phyloP scores from a whole-genome alignment of 1,284 basidiomycete genomes.

The Phlebopus sp. region DNA sequence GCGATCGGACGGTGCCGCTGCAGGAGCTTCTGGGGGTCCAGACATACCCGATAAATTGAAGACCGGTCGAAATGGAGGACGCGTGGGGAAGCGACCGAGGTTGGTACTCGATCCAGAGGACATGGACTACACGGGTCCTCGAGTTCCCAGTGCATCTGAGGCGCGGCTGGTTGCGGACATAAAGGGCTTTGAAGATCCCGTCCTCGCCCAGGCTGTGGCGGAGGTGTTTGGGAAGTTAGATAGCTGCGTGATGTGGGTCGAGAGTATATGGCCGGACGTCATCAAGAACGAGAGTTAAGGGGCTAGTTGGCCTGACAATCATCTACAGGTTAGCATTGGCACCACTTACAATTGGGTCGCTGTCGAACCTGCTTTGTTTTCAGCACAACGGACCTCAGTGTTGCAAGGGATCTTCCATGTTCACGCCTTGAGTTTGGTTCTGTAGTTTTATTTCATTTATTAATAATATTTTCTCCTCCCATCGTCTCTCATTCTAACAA shows the following conservation, averaged over 20 bases:
- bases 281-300: slow-evolving; percentile 10
- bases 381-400: no score
- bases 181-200: slow-evolving; percentile 49
- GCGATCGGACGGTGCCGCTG: slow-evolving; percentile 11
- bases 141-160: slow-evolving; percentile 5
- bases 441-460: no score
- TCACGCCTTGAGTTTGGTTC: no score
- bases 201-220: slow-evolving; percentile 32
- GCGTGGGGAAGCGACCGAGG: slow-evolving; percentile 25
- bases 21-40: slow-evolving; percentile 1
- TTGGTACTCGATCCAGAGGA: slow-evolving; percentile 26
- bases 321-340: no score
- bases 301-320: no score
- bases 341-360: no score
- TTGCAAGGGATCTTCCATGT: no score
- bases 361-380: no score
- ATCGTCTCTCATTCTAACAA: no score
- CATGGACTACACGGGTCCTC: slow-evolving; percentile 17
- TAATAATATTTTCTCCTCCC: no score
- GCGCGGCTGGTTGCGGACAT: slow-evolving; percentile 21
- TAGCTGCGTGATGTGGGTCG: slow-evolving; percentile 39
- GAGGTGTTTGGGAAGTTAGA: slow-evolving; percentile 34
- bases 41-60: slow-evolving; percentile 43
- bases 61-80: slow-evolving; percentile 38
- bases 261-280: slow-evolving; percentile 39